These are phyloP conservation scores for Neofusicoccum cordaticola DNA, from an alignment of 2,329 filamentous ascomycete genomes.

Conservation along the genomic window DNA sequence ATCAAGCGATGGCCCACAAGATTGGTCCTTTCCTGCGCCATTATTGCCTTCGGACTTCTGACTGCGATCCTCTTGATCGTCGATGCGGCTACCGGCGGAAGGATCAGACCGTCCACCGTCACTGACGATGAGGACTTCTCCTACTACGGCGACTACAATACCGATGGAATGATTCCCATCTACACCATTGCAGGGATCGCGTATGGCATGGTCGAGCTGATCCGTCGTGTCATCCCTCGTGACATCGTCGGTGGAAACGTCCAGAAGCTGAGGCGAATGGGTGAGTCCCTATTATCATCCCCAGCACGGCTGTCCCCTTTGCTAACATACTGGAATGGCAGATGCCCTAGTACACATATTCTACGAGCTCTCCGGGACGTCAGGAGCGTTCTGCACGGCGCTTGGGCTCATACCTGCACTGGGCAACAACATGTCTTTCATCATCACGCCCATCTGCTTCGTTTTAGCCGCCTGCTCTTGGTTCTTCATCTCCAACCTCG, in stretches of 20 bases:
- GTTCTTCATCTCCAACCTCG: slow-evolving; percentile 47
- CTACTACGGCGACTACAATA: slow-evolving; percentile 47
- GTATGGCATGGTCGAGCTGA: slow-evolving; percentile 52
- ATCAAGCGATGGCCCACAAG: slow-evolving; percentile 50
- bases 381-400: slow-evolving; percentile 48
- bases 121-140: slow-evolving; percentile 34
- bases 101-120: slow-evolving; percentile 34
- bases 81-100: slow-evolving; percentile 49
- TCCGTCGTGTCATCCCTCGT: slow-evolving; percentile 50
- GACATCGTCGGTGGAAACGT: slow-evolving; percentile 53
- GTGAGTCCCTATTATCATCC: slow-evolving; percentile 17
- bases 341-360: slow-evolving; percentile 46
- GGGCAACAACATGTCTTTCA: slow-evolving; percentile 53
- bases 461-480: slow-evolving; percentile 40
- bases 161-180: slow-evolving; percentile 51
- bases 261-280: slow-evolving; percentile 50
- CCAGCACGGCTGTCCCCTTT: too few relatives aligned
- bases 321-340: neutral
- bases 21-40: slow-evolving; percentile 44
- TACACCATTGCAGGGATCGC: slow-evolving; percentile 43
- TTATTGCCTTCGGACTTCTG: slow-evolving; percentile 47
- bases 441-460: slow-evolving; percentile 49
- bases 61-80: slow-evolving; percentile 49
- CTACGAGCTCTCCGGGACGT: slow-evolving; percentile 50
- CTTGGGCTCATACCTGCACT: slow-evolving; percentile 50